Evolutionary conservation across 164 flowering plant species (phyloP).

Genomic region (Sedum album): DNA sequence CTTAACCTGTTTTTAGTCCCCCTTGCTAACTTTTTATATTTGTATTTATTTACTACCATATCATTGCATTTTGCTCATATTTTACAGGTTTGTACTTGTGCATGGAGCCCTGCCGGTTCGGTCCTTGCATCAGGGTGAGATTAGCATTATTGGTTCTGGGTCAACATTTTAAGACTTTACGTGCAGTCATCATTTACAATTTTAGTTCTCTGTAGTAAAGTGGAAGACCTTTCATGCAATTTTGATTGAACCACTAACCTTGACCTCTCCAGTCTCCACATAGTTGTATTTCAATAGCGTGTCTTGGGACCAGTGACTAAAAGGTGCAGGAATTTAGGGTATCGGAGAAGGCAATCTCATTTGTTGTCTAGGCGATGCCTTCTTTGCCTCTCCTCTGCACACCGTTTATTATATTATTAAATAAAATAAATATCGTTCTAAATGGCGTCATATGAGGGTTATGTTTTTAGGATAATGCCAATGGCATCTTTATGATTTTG

Average conservation of each 20-base stretch:
- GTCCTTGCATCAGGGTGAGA: conserved; percentile 97
- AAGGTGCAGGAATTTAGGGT: too few relatives aligned
- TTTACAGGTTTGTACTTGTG: conserved; percentile 87
- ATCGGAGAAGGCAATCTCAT: too few relatives aligned
- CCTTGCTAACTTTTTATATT: not conserved
- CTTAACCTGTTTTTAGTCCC: not conserved
- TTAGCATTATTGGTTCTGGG: not conserved
- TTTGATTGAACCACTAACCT: not conserved
- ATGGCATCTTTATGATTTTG: too few relatives aligned
- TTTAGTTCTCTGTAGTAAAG: not conserved
- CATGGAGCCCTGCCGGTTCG: conserved; percentile 93
- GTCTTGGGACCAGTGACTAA: too few relatives aligned
- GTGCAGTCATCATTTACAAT: not conserved
- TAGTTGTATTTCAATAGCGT: not conserved
- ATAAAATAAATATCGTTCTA: too few relatives aligned
- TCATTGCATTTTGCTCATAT: conserved; percentile 13
- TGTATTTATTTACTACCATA: not conserved
- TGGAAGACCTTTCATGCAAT: not conserved
- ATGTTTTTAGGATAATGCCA: too few relatives aligned
- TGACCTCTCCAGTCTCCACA: not conserved
- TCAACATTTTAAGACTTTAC: not conserved
- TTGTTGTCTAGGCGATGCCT: too few relatives aligned
- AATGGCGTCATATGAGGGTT: too few relatives aligned
- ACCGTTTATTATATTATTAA: too few relatives aligned
- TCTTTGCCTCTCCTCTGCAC: too few relatives aligned